These are phyloP conservation scores for Saturnispora hagleri DNA, from an alignment of 805 yeast genomes.

Conservation along the genomic window DNA sequence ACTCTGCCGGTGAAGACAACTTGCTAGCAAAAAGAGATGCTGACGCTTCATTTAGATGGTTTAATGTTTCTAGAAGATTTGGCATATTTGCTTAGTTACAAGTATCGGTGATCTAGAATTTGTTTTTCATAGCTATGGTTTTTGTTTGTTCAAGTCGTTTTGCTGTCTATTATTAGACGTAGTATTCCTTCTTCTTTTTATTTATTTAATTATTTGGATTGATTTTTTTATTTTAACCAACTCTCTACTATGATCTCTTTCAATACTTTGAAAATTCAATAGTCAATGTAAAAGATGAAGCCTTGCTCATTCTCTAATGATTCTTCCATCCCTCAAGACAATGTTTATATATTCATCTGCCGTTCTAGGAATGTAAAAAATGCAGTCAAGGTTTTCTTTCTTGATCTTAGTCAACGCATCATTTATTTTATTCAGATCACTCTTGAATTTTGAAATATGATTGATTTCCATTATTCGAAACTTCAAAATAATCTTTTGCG, in stretches of 20 bases:
- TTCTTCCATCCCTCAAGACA: background rate
- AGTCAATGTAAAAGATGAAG: background rate
- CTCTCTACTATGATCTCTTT: background rate
- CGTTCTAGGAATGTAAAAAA: background rate
- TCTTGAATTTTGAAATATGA: background rate
- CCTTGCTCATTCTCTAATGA: background rate
- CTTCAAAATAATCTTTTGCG: background rate
- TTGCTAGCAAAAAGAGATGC: conserved; percentile 2
- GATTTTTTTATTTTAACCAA: background rate
- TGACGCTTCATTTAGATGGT: background rate
- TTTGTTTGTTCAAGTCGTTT: background rate
- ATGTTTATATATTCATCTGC: background rate
- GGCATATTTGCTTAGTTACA: conserved; percentile 1
- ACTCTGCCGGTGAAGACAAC: background rate
- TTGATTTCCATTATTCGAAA: background rate
- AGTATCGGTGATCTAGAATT: background rate
- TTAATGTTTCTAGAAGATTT: conserved; percentile 1
- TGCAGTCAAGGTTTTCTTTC: background rate
- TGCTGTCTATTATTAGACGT: background rate
- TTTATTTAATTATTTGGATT: background rate
- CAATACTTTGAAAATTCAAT: background rate
- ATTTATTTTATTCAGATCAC: background rate
- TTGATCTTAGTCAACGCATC: background rate
- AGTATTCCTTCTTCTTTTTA: background rate
- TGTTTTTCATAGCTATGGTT: background rate